These are phyloP conservation scores for Scutellaria minor DNA, from an alignment of 257 asterid genomes.

Conservation along the genomic window DNA sequence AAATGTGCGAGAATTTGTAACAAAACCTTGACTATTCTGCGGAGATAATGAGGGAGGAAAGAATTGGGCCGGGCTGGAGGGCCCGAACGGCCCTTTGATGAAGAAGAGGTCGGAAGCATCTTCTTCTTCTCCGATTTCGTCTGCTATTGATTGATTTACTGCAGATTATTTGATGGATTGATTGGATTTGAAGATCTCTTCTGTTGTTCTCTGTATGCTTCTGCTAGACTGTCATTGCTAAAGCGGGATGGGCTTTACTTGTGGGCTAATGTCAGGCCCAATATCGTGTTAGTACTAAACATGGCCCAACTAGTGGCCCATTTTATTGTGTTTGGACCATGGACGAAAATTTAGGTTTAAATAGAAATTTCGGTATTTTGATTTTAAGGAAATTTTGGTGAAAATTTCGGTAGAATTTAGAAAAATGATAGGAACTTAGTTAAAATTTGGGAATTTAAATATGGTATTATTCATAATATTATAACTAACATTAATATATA, in stretches of 20 bases:
- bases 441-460: too few species aligned
- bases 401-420: too few species aligned
- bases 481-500: too few species aligned
- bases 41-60: constrained; percentile 82
- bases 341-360: too few species aligned
- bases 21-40: constrained; percentile 88
- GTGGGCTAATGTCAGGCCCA: constrained; percentile 19
- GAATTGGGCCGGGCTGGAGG: constrained; percentile 70
- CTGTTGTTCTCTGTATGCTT: constrained; percentile 25
- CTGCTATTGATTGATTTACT: constrained; percentile 19
- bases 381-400: too few species aligned
- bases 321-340: too few species aligned
- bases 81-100: constrained; percentile 68
- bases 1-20: constrained; percentile 8
- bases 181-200: constrained; percentile 44
- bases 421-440: too few species aligned
- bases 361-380: too few species aligned
- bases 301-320: too few species aligned
- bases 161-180: constrained; percentile 15
- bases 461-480: too few species aligned
- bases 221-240: constrained; percentile 34
- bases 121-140: constrained; percentile 37
- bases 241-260: constrained; percentile 25
- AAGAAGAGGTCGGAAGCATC: constrained; percentile 87
- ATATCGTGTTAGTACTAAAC: background rate